Base-by-base conservation (phyloP, 352 stramenopile species). In the Phytophthora aleatoria region DNA sequence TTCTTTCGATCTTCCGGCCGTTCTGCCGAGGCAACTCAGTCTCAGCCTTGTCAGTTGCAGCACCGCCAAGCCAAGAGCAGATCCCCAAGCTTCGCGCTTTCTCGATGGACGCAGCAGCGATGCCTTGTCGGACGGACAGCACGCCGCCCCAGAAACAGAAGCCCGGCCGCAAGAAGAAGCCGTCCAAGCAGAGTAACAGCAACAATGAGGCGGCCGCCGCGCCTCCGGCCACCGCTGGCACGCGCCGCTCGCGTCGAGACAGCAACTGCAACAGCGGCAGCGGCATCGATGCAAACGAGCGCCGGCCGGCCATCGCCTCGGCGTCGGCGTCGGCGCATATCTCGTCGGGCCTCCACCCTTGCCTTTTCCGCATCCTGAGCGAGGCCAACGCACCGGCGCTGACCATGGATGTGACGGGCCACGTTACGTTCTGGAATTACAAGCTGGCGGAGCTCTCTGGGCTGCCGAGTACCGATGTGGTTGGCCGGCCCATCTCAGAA, bases 391-490 rank as follows among this genome's bases (percentile, higher is more conserved):
- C 76, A 28, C 81, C 83, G 0, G 71, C 67, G 26, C 56, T 92
- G 27, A 77, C 71, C 12, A 49, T 90, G 44, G 68, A 74, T 38
- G 44, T 52, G 11, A 61, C 79, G 44, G 79, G 77, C 3, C 54
- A 45, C 57, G 69, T 92, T n/a, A 73, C 79, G 50, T 71, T 89
- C 43, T 92, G 83, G 83, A 92, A 92, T 69, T 49, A 79, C 13
- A 83, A 82, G 60, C 63, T 90, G 35, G 69, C 64, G 42, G 49
- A 74, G 38, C 65, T 86, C 43, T 82, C 77, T 33, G 76, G 68
- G n/a, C 44, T 80, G 9, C 44, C 48, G 15, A 16, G 64, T 7
- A 33, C 26, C 9, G 55, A 77, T 24, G 74, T 85, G 2, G 15
- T 82, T n/a, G 72, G 69, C 3, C 50, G 49, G 8, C 63, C 71